Evolutionary conservation across 345 rosid species (phyloP), one percentile per base, ranked within the genome.

Genomic region (Euphorbia pulcherrima): DNA sequence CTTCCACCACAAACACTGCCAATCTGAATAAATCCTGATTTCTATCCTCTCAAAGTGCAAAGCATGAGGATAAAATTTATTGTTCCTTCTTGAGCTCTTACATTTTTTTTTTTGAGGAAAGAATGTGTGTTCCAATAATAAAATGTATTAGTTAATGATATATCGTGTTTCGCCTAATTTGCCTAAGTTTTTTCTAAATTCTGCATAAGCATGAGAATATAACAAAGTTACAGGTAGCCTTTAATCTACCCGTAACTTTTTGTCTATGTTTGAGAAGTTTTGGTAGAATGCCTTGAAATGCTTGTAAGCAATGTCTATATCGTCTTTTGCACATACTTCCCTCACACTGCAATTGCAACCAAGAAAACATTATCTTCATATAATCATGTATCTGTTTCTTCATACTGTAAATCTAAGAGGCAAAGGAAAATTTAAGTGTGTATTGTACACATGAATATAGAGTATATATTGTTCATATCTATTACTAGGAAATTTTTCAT

Each of bases 201-300:
- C 10, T 4, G 23, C 26, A 21, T 8, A 44, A 41, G 7, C 13
- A 41, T 16, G 18, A 44, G 18, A 44, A 44, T 44, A 61, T 17
- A 23, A 9, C 40, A 61, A 35, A 5, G 11, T n/a, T 62, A 1
- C n/a, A 26, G 4, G 60, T 12, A 2, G 28, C 48, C 11, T 6
- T 26, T 64, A 80, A 74, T 90, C 98, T 26, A 93, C 80, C 8
- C 64, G 41, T 59, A 89, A 87, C 79, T 85, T 87, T 78, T 67
- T 72, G 75, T 89, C 97, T 70, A 90, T 67, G 75, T 82, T 80
- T 47, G 97, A 87, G 81, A 90, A 90, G 65, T 76, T 73, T 72
- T 67, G 74, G 74, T 84, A 89, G 80, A 89, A 93, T 64, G 95
- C 96, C 82, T 85, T 93, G 83, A 93, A 94, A 84, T 94, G 96